Evolutionary conservation across 78 protist species (phyloP), one percentile per base, ranked within the genome.

Genomic region (Speleostelium caveatum): DNA sequence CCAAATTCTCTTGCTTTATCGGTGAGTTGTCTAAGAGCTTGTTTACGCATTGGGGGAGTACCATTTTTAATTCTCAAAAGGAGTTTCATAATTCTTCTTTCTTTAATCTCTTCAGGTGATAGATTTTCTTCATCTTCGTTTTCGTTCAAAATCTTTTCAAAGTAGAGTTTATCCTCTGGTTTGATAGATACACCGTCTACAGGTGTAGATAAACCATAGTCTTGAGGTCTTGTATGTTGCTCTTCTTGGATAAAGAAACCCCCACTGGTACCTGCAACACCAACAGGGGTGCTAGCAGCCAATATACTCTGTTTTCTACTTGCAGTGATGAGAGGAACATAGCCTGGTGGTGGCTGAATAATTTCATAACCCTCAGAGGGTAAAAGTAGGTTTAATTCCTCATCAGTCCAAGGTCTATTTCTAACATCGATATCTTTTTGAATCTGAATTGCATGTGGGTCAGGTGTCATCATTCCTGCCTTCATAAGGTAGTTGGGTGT

Each of bases 21-120:
- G 2, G 99, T 97, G 51, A 99, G 74, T 49, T 86, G 96, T 24
- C 99, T 79, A 66, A 98, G 86, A 7, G 99, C 99, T 24, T 75
- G 67, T 93, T 98, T 99, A 38, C 99, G 83, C 98, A 94, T 94
- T 51, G 97, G 99, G 38, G 99, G 99, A 28, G 98, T 96, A 86
- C 99, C 99, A 95, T 98, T 99, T 89, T 99, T 99, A 85, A 93
- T 95, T 42, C 95, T 87, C 55, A 98, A 90, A 59, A 99, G 95
- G 16, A 97, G 87, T 87, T 89, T 86, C 99, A 98, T 95, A 75
- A 99, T 95, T 67, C 73, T 49, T 17, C 99, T 73, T 87, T 98
- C 99, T 51, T 97, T 97, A 21, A 36, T 42, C 59, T 98, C 98
- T 17, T 97, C 97, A 17, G 86, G 73, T 39, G 89, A 7, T 24